Conservation (phyloP, 202 grass and related monocot genomes). For the Elaeis oleifera region DNA sequence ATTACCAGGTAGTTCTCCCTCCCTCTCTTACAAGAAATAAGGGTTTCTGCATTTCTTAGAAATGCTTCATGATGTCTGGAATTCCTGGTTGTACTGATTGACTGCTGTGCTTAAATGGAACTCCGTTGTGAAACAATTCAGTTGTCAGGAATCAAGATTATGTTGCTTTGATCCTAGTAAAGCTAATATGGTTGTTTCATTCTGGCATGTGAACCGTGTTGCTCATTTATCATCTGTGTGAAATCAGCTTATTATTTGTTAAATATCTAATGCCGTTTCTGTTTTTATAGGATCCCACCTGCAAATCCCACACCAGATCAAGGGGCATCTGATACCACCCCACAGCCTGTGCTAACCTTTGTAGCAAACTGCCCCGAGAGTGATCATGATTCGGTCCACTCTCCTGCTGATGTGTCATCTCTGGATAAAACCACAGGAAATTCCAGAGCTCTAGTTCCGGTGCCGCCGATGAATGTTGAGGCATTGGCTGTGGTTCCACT, state of each 20-base stretch:
- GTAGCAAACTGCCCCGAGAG: conserved; percentile 27
- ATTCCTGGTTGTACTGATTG: too few species aligned
- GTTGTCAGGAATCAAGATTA: too few species aligned
- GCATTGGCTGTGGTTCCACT: conserved; percentile 33
- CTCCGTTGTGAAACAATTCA: too few species aligned
- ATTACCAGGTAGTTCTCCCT: too few species aligned
- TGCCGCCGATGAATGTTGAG: conserved; percentile 20
- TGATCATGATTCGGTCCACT: conserved; percentile 38
- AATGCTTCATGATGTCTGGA: too few species aligned
- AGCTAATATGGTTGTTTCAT: too few species aligned
- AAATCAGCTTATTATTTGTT: not conserved
- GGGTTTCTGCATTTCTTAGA: too few species aligned
- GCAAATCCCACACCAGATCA: not conserved
- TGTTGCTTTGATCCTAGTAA: too few species aligned
- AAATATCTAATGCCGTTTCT: too few species aligned
- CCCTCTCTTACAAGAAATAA: too few species aligned
- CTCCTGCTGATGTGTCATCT: conserved; percentile 29
- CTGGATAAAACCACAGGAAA: conserved; percentile 26
- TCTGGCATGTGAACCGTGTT: too few species aligned
- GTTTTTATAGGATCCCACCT: not conserved
- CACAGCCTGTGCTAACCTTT: conserved; percentile 10
- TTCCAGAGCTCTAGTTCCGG: conserved; percentile 37
- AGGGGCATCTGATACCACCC: not conserved
- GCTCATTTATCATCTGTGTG: not conserved
- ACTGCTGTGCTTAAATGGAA: too few species aligned